These are phyloP conservation scores for Ballota nigra DNA, from an alignment of 257 asterid genomes.

Conservation along the genomic window DNA sequence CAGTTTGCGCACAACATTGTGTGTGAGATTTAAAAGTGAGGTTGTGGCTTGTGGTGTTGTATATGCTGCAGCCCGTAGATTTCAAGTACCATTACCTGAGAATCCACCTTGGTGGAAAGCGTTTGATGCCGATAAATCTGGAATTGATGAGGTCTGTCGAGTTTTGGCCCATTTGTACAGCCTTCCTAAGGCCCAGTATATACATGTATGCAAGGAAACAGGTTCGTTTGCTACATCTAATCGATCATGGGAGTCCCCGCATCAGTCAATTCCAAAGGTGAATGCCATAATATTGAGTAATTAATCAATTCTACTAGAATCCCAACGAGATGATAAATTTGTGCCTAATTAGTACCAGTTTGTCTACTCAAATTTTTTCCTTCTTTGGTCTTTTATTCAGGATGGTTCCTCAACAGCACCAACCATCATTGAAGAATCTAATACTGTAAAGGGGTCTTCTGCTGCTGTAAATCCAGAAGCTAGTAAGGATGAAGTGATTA, in stretches of 20 bases:
- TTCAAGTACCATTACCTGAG: conserved; percentile 88
- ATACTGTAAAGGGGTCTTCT: conserved; percentile 44
- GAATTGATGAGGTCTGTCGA: conserved; percentile 90
- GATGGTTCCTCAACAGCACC: conserved; percentile 44
- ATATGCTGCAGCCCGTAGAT: conserved; percentile 94
- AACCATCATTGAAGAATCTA: conserved; percentile 43
- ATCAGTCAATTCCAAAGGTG: conserved; percentile 61
- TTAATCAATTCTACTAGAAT: not conserved
- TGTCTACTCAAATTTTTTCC: not conserved
- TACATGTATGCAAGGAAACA: conserved; percentile 82
- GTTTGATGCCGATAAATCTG: conserved; percentile 91
- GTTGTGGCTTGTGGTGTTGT: conserved; percentile 99
- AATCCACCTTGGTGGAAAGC: conserved; percentile 99
- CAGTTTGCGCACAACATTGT: conserved; percentile 94
- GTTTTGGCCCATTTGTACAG: conserved; percentile 83
- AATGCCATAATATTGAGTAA: conserved; percentile 2
- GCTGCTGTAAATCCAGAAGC: conserved; percentile 38
- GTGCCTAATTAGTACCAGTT: not conserved
- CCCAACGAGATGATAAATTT: not conserved
- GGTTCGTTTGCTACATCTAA: conserved; percentile 81
- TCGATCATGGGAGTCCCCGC: conserved; percentile 52
- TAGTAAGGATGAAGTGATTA: conserved; percentile 48
- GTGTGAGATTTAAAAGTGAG: conserved; percentile 96
- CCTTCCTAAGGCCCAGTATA: conserved; percentile 80
- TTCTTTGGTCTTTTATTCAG: conserved; percentile 29